Evolutionary conservation across 2,329 filamentous ascomycete species (phyloP), one percentile per base, ranked within the genome.

Genomic region (Trichoderma pleuroti): DNA sequence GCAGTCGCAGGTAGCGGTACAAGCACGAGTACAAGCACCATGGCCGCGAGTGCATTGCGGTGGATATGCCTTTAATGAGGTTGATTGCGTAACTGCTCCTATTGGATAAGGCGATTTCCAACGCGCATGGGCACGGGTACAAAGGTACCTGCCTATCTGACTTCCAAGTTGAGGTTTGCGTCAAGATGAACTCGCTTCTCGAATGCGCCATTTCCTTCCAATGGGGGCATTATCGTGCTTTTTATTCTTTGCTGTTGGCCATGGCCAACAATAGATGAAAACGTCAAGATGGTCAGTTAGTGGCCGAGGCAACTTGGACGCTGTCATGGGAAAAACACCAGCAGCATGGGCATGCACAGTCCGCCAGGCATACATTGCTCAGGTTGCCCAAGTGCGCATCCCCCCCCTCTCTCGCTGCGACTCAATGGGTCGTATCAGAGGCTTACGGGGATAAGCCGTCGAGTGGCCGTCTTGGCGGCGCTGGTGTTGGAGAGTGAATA

Each of bases 21-120:
- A 28, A 28, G 26, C 5, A 28, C 3, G 3, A 5, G 28, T 46
- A 52, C 34, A 56, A 30, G 64, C 52, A 42, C 52, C 56, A 34
- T 32, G 52, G 42, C 49, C 24, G 34, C 39, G 63, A 30, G 52
- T 67, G 65, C 65, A 68, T 68, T 26, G 65, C 28, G 36, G 66
- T 68, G 66, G 66, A 52, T 68, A 68, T 68, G 39, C 56, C n/a
- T 68, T 68, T 68, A 68, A 68, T 68, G 66, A 68, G 21, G 56
- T 49, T 28, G 56, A 49, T 52, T 36, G 30, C 11, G n/a, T 52
- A 30, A 14, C 56, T 21, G 56, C 66, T 68, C 66, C 56, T 61
- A 68, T 68, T 68, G 66, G 66, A 52, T 28, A 60, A 52, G 62
- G 62, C 39, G 28, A 4, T 52, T 32, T 46, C 12, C 14, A 49